Percentiles rank a stretch among this genome's conserved stretches.
phyloP scores from a whole-genome alignment of 768 basidiomycete genomes.

The Boletus reticulatus region DNA sequence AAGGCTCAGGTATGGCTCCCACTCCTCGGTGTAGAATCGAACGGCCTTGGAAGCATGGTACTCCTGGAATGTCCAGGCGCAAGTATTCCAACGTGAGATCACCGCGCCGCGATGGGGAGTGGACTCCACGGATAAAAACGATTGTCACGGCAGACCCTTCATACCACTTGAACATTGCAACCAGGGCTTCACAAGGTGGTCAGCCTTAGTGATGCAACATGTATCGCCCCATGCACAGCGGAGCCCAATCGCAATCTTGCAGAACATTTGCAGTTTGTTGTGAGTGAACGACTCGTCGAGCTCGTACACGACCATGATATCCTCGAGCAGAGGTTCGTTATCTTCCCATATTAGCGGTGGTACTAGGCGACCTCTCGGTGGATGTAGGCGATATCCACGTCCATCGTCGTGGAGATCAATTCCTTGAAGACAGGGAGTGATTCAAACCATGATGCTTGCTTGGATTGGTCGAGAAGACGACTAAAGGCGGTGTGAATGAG shows the following conservation, averaged over 20 bases:
- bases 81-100: not conserved
- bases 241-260: not conserved
- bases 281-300: not conserved
- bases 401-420: slow-evolving; percentile 4
- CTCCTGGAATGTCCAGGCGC: slow-evolving; percentile 8
- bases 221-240: not conserved
- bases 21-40: slow-evolving; percentile 11
- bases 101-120: not conserved
- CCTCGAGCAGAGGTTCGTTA: not conserved
- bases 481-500: slow-evolving; percentile 7
- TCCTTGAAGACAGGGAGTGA: not conserved
- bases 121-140: not conserved
- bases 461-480: not conserved
- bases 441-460: slow-evolving; percentile 8
- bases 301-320: not conserved
- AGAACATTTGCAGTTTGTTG: not conserved
- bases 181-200: not conserved
- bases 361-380: not conserved
- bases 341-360: slow-evolving; percentile 1
- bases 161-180: slow-evolving; percentile 3
- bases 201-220: not conserved
- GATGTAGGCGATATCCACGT: slow-evolving; percentile 1
- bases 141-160: not conserved
- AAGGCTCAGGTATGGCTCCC: slow-evolving; percentile 5
- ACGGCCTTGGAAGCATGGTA: slow-evolving; percentile 10